Evolutionary conservation across 2,329 filamentous ascomycete genomes (phyloP).

Genomic region (Diplodia corticola): DNA sequence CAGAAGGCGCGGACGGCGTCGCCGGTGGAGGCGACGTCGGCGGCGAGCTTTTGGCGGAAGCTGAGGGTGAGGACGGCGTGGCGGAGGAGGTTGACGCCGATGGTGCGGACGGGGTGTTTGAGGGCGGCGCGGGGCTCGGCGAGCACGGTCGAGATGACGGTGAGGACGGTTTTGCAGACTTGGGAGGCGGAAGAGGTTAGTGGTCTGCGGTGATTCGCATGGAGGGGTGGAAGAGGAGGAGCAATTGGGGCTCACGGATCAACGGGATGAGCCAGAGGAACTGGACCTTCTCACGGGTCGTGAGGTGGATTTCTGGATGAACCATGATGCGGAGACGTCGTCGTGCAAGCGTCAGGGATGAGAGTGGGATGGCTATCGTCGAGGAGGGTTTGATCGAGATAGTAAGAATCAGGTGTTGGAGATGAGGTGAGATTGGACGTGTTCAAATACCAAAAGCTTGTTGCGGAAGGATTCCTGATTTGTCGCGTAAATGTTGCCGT

Average conservation of each 20-base stretch:
- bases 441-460: background rate
- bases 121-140: slow-evolving; percentile 24
- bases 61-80: slow-evolving; percentile 32
- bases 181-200: background rate
- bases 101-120: slow-evolving; percentile 32
- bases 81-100: slow-evolving; percentile 30
- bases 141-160: slow-evolving; percentile 28
- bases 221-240: too few relatives aligned
- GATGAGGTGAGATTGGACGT: background rate
- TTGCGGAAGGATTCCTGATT: background rate
- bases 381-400: background rate
- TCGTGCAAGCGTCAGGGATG: background rate
- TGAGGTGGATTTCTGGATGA: background rate
- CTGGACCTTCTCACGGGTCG: background rate
- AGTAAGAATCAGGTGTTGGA: background rate
- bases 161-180: slow-evolving; percentile 27
- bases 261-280: background rate
- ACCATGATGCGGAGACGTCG: background rate
- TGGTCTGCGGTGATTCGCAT: background rate
- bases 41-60: slow-evolving; percentile 32
- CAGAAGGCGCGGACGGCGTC: slow-evolving; percentile 27
- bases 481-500: background rate
- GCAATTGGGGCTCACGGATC: background rate
- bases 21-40: slow-evolving; percentile 29
- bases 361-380: too few relatives aligned